Conservation (phyloP, 106 monocot genomes). For the Gastrodia elata region DNA sequence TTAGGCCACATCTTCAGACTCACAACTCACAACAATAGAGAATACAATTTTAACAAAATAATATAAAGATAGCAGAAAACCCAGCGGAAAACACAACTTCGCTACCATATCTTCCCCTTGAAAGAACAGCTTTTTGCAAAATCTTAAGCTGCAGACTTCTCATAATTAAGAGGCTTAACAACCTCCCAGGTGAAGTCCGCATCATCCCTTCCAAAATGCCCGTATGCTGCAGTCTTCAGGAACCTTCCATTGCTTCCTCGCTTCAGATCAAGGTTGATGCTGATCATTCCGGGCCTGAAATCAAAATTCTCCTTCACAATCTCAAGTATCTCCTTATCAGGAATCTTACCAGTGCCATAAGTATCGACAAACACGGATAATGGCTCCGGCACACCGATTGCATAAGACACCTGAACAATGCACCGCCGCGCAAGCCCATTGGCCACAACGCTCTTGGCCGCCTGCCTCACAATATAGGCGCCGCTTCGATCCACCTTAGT, state of each 20-base stretch:
- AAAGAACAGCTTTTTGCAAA: too few relatives aligned
- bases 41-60: too few relatives aligned
- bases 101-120: too few relatives aligned
- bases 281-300: constrained; percentile 46
- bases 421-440: constrained; percentile 30
- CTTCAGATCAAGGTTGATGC: constrained; percentile 51
- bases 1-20: too few relatives aligned
- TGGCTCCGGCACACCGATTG: constrained; percentile 39
- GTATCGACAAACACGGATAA: constrained; percentile 42
- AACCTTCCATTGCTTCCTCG: constrained; percentile 49
- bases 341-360: constrained; percentile 38
- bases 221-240: constrained; percentile 51
- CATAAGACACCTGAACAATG: constrained; percentile 40
- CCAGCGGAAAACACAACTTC: too few relatives aligned
- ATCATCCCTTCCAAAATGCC: constrained; percentile 51
- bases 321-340: constrained; percentile 38
- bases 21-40: too few relatives aligned
- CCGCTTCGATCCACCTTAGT: constrained; percentile 39
- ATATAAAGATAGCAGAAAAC: too few relatives aligned
- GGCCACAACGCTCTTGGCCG: constrained; percentile 21
- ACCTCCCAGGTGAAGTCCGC: constrained; percentile 23
- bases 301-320: constrained; percentile 43
- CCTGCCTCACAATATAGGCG: constrained; percentile 31
- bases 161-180: constrained; percentile 17
- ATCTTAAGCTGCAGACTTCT: constrained; percentile 8